Evolutionary conservation across 345 rosid genomes (phyloP), one percentile per base, ranked within the genome.

Genomic region (Lenwebbia sp.): DNA sequence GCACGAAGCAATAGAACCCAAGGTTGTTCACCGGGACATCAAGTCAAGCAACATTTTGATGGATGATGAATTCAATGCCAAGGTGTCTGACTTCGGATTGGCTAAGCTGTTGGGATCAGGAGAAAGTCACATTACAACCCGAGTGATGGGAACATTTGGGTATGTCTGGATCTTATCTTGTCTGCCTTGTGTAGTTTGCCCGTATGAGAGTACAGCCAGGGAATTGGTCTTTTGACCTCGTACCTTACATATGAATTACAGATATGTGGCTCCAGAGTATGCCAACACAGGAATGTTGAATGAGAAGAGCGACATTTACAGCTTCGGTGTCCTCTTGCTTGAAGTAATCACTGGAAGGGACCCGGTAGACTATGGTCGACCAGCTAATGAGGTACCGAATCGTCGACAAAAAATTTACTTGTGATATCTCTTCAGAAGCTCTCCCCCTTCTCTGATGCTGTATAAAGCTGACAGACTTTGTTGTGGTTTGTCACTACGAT

Each of bases 131-230:
- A 93, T 97, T 88, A 93, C 98, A 15, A 96, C 99, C 83, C 92
- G 99, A 90, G 99, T 97, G 78, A 97, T 97, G 99, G 99, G 99
- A 56, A 97, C 99, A 84, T 95, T 97, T 89, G 99, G 99, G 99
- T 97, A 93, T 33, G 92, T 84, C 65, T 84, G 23, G 75, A 87
- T 78, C 70, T 44, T 84, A 50, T 52, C 44, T 83, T 82, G 82
- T 54, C 12, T 84, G 65, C 33, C 37, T 54, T 56, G 75, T 86
- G 84, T 81, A 86, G 51, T 41, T 53, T 82, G 81, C 75, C 49
- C 30, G 13, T 56, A 41, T 60, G 81, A 30, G 57, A 74, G 88
- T 84, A 86, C 85, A 82, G 86, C 83, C 75, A 75, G 25, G 78
- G 57, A 14, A 81, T 10, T 82, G 44, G 57, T 74, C 30, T 57